Conservation (phyloP, 108 stramenopile species). For the Skeletonema marinoi region DNA sequence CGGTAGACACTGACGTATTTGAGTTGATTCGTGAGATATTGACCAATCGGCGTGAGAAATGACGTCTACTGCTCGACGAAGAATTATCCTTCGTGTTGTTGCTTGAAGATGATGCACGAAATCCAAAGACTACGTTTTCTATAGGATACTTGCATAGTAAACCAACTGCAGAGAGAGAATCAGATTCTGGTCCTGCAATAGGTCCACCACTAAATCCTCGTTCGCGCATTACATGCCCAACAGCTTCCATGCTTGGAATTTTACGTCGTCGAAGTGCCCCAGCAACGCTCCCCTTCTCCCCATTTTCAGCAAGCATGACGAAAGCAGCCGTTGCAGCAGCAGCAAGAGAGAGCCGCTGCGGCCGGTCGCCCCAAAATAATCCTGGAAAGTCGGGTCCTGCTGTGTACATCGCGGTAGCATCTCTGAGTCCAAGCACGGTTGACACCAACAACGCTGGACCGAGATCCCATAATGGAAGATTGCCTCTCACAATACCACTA, state of each 20-base stretch:
- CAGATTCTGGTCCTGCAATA: conserved; percentile 60
- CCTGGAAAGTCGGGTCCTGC: conserved; percentile 85
- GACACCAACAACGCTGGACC: conserved; percentile 76
- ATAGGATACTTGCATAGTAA: conserved; percentile 72
- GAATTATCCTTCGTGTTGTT: conserved; percentile 30
- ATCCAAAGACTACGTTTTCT: conserved; percentile 76
- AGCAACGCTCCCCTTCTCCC: conserved; percentile 84
- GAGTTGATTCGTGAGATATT: conserved; percentile 76
- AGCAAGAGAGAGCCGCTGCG: conserved; percentile 82
- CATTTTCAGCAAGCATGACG: conserved; percentile 77
- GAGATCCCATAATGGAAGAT: conserved; percentile 79
- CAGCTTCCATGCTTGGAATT: conserved; percentile 78
- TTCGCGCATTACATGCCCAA: conserved; percentile 75
- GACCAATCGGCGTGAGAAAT: conserved; percentile 58
- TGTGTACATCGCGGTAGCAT: conserved; percentile 83
- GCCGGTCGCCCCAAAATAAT: conserved; percentile 88
- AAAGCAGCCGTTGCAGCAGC: conserved; percentile 81
- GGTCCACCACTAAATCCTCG: conserved; percentile 46
- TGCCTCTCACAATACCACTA: conserved; percentile 74
- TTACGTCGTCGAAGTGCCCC: conserved; percentile 76
- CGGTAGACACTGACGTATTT: conserved; percentile 62
- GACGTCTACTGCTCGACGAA: conserved; percentile 33
- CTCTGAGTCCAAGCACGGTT: conserved; percentile 65
- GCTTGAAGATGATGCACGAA: conserved; percentile 63
- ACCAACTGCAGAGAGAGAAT: conserved; percentile 76